Percentiles rank a stretch among this genome's conserved stretches.
Evolutionary conservation across 345 rosid genomes (phyloP).

Genomic region (Populus euphratica): DNA sequence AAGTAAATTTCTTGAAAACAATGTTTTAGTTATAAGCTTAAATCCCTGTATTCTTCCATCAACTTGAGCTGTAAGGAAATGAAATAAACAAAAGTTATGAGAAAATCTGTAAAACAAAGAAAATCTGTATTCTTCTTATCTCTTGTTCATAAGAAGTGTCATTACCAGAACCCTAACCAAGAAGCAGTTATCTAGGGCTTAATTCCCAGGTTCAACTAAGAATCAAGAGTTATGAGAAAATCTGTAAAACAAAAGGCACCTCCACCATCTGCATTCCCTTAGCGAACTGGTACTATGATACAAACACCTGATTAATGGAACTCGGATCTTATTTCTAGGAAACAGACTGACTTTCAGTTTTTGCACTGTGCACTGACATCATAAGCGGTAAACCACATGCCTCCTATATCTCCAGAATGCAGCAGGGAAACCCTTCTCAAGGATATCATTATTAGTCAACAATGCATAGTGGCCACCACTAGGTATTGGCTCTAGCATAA

Average conservation of each 20-base stretch:
- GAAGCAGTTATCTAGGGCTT: background rate
- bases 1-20: background rate
- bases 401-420: background rate
- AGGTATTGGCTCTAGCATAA: background rate
- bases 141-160: background rate
- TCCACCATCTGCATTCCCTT: background rate
- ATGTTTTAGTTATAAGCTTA: background rate
- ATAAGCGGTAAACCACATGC: background rate
- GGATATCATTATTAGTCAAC: slow-evolving; percentile 1
- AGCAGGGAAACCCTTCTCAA: background rate
- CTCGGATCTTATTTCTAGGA: background rate
- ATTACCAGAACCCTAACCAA: background rate
- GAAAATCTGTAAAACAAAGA: too few relatives aligned
- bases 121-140: background rate
- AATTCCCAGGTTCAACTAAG: background rate
- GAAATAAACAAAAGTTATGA: background rate
- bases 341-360: background rate
- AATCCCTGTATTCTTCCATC: background rate
- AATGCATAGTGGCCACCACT: background rate
- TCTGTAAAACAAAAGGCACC: background rate
- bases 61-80: background rate
- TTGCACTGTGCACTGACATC: background rate
- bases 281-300: background rate
- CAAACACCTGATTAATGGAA: background rate
- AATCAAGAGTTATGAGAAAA: background rate